Base-by-base conservation (phyloP, 2,329 filamentous ascomycete species). In the Penicillium rolfsii region DNA sequence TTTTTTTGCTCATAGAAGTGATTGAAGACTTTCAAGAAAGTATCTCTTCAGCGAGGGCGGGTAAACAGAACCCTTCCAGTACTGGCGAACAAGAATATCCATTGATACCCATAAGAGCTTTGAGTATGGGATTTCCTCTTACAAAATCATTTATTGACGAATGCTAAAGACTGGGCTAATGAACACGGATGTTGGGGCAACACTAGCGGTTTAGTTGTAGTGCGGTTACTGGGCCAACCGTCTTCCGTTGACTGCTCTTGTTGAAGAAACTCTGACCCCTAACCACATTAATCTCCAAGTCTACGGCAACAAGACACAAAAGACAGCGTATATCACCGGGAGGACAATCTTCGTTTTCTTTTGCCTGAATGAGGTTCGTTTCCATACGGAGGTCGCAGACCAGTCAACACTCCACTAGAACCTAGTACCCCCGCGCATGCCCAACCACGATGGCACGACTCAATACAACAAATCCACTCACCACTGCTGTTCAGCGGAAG, bases 381-480 rank as follows among this genome's bases (percentile, higher is more conserved):
- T 24, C 30, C 38, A 35, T 26, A n/a, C 3, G 19, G 24, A 58
- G 30, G 28, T 19, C 22, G 52, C 43, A n/a, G 19, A 7, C 14
- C 38, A 33, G 50, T 22, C 40, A 38, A 33, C 38, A 56, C 22
- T 4, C 30, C 33, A 55, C 33, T 16, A 2, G 11, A 33, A 52
- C 43, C 28, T 16, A 30, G 19, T 24, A 52, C 30, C 19, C 35
- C 50, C 50, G 35, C 33, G 35, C 24, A 45, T 12, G 35, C 19
- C n/a, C 48, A 4, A 28, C 22, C 38, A 68, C 48, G 19, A 73
- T 73, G 71, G 71, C 71, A 40, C 64, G 70, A 59, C 62, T 73
- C 55, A 73, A 73, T 57, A 67, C 70, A 6, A 53, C 64, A 14
- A 68, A 62, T 12, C 64, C 68, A 7, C 45, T 60, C 33, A 55